Base-by-base conservation (phyloP, 192 early-diverging fungal genomes). In the Diversispora epigaea region DNA sequence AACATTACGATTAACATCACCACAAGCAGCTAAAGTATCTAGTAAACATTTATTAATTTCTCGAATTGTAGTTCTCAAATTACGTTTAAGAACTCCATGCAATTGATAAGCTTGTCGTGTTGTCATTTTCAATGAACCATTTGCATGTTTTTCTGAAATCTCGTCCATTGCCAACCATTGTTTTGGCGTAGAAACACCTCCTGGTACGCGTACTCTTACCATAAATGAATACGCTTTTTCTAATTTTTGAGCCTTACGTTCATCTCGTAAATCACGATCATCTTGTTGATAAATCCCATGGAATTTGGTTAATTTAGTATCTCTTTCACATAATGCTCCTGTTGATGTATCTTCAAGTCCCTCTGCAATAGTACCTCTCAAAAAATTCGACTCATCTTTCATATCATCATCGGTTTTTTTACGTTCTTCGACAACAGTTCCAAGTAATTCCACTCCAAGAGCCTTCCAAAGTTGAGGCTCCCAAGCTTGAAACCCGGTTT, bases 251-350 rank as follows among this genome's bases (percentile, higher is more conserved):
- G 91, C 86, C 78, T 91, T 84, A 43, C 95, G 89, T 72, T 90
- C 90, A 22, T 93, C 92, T 57, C 96, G 90, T 65, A 96, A 79
- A 83, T 98, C 96, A 77, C 96, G 92, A 83, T 98, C 96, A 80
- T 98, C 96, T 80, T 98, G 96, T 84, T 91, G 89, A 86, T 98
- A 98, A 49, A 91, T 95, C 77, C 96, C 96, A 83, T 98, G 96
- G 89, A 96, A 96, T 85, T 98, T 98, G 65, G 91, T 90, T 74
- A 98, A 80, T 85, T 95, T 95, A 79, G 89, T 91, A 83, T 98
- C 94, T 82, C 86, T 90, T 85, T 98, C 96, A 77, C 85, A 84
- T 39, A 98, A 85, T 12, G 86, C 88, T 54, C 96, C 96, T 47
- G 91, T 94, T 43, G 91, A 91, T 32, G 84, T 84, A 79, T 98